Conservation (phyloP, 495 filamentous ascomycete species). For the Penicillium cataractarum region DNA sequence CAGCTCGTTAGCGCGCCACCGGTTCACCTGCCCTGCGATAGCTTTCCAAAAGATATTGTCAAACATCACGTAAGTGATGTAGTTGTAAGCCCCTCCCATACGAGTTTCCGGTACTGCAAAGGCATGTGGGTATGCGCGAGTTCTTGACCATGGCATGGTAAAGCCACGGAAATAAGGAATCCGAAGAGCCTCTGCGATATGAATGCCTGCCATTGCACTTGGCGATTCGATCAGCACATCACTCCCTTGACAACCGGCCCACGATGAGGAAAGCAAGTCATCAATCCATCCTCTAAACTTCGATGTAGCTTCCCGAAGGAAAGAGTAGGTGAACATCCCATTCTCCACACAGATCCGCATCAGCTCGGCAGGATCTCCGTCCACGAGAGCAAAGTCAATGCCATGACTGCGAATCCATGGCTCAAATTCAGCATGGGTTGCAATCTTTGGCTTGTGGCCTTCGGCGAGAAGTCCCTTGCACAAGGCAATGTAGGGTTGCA, state of each 20-base stretch:
- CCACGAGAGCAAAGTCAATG: slow-evolving; percentile 87
- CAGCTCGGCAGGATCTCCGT: slow-evolving; percentile 89
- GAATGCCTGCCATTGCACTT: slow-evolving; percentile 97
- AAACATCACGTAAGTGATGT: slow-evolving; percentile 94
- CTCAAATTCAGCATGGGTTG: slow-evolving; percentile 88
- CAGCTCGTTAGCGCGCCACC: slow-evolving; percentile 83
- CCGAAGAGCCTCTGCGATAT: slow-evolving; percentile 92
- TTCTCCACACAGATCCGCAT: slow-evolving; percentile 97
- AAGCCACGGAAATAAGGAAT: slow-evolving; percentile 98
- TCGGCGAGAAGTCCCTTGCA: slow-evolving; percentile 89
- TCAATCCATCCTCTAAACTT: slow-evolving; percentile 97
- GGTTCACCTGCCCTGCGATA: slow-evolving; percentile 88
- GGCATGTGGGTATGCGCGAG: slow-evolving; percentile 93
- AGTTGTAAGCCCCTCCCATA: slow-evolving; percentile 94
- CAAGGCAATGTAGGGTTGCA: slow-evolving; percentile 95
- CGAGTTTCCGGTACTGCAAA: slow-evolving; percentile 94
- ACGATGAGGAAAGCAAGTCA: slow-evolving; percentile 80
- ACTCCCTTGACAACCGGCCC: slow-evolving; percentile 80
- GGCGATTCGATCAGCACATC: slow-evolving; percentile 94
- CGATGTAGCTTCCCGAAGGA: slow-evolving; percentile 80
- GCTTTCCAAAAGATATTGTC: slow-evolving; percentile 97
- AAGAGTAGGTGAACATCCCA: slow-evolving; percentile 94
- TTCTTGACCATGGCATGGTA: slow-evolving; percentile 98
- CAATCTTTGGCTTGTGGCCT: slow-evolving; percentile 85
- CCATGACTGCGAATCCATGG: slow-evolving; percentile 88